Base-by-base conservation (phyloP, 2,329 filamentous ascomycete species). In the Onygena corvina region DNA sequence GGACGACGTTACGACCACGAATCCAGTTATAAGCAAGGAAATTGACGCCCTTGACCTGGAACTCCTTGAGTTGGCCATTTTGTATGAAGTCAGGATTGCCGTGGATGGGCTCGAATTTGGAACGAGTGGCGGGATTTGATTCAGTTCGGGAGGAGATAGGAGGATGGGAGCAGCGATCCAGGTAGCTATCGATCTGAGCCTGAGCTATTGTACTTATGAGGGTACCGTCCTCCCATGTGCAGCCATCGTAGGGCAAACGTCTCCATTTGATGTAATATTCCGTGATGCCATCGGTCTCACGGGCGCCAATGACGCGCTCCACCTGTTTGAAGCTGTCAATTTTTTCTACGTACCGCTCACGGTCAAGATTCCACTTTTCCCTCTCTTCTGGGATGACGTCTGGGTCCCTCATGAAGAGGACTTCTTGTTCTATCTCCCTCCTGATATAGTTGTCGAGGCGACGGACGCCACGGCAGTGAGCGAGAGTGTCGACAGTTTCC, bases 261-360 rank as follows among this genome's bases (percentile, higher is more conserved):
- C 92, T 94, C 88, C 92, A 98, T 70, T 98, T 98, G 67, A 96
- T 84, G 56, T 82, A 86, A 65, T 98, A 98, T 64, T 96, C 87
- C 0, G 79, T 79, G 45, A 81, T 86, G 6, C 85, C 83, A 11
- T 92, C 87, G 20, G 83, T 84, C 51, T 87, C 80, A 54, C 85
- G 81, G 51, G 83, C 78, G 48, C 86, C 85, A 58, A 98, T 94
- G 51, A 98, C 83, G 58, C 92, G 81, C 66, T 98, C 92, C 27
- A 95, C 88, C 58, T 92, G 83, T 54, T 86, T 92, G 66, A 86
- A 94, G 61, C 96, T 89, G 54, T 85, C 83, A 47, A 93, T 77
- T 2, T 87, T 84, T 64, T 96, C 89, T 51, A 88, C 80, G 55
- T 92, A 85, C 51, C 88, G 81, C 68, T 98, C 92, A 46, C 88